phyloP scores from a whole-genome alignment of 768 basidiomycete genomes.

The Leccinum obscurum region DNA sequence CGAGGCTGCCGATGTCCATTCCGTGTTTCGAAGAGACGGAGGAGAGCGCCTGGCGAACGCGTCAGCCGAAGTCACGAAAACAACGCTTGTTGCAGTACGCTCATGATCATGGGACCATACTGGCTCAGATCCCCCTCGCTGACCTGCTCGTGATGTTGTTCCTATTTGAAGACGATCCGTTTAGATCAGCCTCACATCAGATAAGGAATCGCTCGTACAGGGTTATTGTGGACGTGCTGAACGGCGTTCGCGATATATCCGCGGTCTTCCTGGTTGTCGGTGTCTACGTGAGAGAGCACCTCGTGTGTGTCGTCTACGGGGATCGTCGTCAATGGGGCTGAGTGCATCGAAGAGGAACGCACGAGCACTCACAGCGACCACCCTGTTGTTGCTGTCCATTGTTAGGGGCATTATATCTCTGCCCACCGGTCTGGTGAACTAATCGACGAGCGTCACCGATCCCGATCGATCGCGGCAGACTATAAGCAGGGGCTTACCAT shows the following conservation, averaged over 20 bases:
- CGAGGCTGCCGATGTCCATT: conserved; percentile 25
- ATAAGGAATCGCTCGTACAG: conserved; percentile 9
- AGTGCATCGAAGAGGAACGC: conserved; percentile 5
- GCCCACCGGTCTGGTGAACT: conserved; percentile 63
- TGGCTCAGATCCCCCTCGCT: conserved; percentile 8
- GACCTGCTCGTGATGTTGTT: conserved; percentile 19
- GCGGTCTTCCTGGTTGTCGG: conserved; percentile 2
- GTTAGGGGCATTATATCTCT: conserved; percentile 60
- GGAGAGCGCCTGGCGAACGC: conserved; percentile 19
- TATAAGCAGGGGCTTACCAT: conserved; percentile 7
- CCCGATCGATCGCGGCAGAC: not conserved
- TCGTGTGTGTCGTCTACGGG: conserved; percentile 61
- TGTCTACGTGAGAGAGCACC: conserved; percentile 52
- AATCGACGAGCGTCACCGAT: conserved; percentile 10
- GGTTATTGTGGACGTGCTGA: conserved; percentile 23
- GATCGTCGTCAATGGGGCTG: conserved; percentile 1
- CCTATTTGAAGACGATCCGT: conserved; percentile 5
- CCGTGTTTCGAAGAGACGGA: conserved; percentile 31
- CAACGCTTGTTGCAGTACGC: conserved; percentile 6
- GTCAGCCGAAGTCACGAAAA: conserved; percentile 6
- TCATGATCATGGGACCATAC: conserved; percentile 23
- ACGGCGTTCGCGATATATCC: conserved; percentile 20
- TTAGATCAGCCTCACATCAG: conserved; percentile 2
- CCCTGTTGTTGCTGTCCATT: conserved; percentile 34
- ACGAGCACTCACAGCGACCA: conserved; percentile 25